Base-by-base conservation (phyloP, 768 basidiomycete genomes). In the Boletus patriciae region DNA sequence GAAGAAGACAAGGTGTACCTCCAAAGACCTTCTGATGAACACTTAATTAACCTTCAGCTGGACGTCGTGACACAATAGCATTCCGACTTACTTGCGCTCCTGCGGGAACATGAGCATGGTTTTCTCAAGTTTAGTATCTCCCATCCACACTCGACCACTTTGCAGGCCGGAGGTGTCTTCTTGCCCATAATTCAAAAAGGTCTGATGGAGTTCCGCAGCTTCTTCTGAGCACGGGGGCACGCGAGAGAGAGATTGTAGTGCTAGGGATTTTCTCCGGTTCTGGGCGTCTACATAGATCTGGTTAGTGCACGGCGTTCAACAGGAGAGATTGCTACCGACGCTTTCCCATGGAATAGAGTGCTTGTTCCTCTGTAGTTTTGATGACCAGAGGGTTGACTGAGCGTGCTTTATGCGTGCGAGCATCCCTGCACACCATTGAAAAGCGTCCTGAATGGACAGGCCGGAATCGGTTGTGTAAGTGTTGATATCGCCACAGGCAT, bases 11-110 rank as follows among this genome's bases (percentile, higher is more conserved):
- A 21, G 12, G 18, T 51, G 68, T 78, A 64, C 90, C 90, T 69
- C 90, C 90, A 63, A 93, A 94, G 15, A 92, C 77, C 68, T 93
- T 93, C 55, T 87, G 85, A 66, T 93, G 91, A 4, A 92, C 79
- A 60, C 88, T 90, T 51, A 15, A 4, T 48, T 16, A 13, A 50
- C 19, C n/a, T 42, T 58, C 15, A 60, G 34, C 19, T 44, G 13
- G 21, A 40, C 3, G 4, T 33, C 27, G 37, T 46, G 13, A 21
- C 38, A 48, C 3, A 23, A 36, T n/a, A 55, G n/a, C 11, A 38
- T 46, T 46, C 2, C 3, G 6, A 73, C 84, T 66, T 56, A 88
- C 88, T 92, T 92, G 65, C 89, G 80, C 66, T 90, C 89, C 73
- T 92, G 90, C 0, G 90, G 90, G 67, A 91, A 90, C 88, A 92